Evolutionary conservation across 2,329 filamentous ascomycete genomes (phyloP), one percentile per base, ranked within the genome.

Genomic region (Nectriaceae sp.): DNA sequence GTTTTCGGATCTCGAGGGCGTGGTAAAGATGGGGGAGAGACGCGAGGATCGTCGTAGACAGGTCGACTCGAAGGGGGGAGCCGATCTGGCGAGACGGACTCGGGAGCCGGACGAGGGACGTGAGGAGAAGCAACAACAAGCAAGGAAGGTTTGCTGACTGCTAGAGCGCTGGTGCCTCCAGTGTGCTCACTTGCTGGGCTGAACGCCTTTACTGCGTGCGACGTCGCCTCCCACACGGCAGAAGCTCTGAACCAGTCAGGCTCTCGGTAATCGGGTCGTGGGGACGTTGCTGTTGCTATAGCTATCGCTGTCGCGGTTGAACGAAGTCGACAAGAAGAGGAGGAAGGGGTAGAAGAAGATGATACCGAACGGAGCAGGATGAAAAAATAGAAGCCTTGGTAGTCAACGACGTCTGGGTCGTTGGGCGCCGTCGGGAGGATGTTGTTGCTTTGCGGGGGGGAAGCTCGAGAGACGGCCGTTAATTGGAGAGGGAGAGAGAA

Each of bases 191-290:
- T 42, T 18, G 40, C 15, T 29, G 37, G 20, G 35, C 42, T 11
- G 33, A 37, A 37, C 11, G 33, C 10, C 16, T 37, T 10, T 18
- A 55, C 50, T 41, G 42, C 43, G 53, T 51, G 54, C 52, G 54
- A 44, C 52, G 55, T 51, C 53, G 57, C 40, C 48, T 62, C 56
- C 49, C 55, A 59, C 50, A 50, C 52, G 50, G 52, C 45, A 45
- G 38, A 59, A 60, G 58, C 61, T 56, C 61, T 63, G 61, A 64
- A 55, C 62, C 61, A 62, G 62, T 59, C 62, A 64, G 62, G 53
- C 52, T 43, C 60, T 56, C 54, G 52, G 50, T 50, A 43, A 42
- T 56, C 50, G 58, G 50, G 48, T 56, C 49, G 52, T 51, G 52
- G 21, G 31, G 44, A 52, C 49, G 57, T 47, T 43, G 53, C 53